These are phyloP conservation scores for Lachnellula arida DNA, from an alignment of 2,329 filamentous ascomycete genomes.

Conservation along the genomic window DNA sequence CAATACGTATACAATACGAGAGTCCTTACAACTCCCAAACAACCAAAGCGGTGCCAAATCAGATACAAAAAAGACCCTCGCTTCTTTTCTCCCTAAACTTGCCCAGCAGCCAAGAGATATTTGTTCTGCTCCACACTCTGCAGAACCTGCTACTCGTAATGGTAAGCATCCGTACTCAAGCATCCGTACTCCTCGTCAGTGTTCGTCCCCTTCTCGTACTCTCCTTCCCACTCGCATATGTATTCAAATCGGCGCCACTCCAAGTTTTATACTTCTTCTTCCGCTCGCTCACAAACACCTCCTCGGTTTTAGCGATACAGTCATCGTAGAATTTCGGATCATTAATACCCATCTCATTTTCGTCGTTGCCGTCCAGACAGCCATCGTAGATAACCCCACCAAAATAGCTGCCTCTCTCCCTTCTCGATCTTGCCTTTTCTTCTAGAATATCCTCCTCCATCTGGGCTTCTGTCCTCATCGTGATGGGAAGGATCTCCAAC, in stretches of 20 bases:
- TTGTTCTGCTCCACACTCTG: neutral
- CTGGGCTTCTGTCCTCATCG: constrained; percentile 9
- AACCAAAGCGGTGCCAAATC: neutral
- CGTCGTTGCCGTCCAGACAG: neutral
- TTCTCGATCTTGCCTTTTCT: constrained; percentile 6
- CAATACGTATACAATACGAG: neutral
- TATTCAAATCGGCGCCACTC: constrained; percentile 20
- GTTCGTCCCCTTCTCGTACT: neutral
- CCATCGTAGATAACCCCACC: neutral
- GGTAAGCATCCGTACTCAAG: too few species aligned
- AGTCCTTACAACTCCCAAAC: neutral
- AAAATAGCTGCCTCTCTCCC: constrained; percentile 2
- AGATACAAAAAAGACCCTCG: neutral
- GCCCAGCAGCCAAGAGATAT: neutral
- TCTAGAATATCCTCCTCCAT: constrained; percentile 5
- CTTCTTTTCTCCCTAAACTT: neutral
- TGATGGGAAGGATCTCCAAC: constrained; percentile 25
- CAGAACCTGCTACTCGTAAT: neutral
- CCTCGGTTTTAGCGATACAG: neutral
- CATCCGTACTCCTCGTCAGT: neutral
- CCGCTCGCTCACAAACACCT: constrained; percentile 2
- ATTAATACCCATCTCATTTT: neutral
- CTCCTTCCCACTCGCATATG: neutral
- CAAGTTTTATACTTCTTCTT: constrained; percentile 24
- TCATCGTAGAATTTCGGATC: neutral